phyloP scores from a whole-genome alignment of 805 yeast genomes.

The Vanderwaltozyma tropicalis region DNA sequence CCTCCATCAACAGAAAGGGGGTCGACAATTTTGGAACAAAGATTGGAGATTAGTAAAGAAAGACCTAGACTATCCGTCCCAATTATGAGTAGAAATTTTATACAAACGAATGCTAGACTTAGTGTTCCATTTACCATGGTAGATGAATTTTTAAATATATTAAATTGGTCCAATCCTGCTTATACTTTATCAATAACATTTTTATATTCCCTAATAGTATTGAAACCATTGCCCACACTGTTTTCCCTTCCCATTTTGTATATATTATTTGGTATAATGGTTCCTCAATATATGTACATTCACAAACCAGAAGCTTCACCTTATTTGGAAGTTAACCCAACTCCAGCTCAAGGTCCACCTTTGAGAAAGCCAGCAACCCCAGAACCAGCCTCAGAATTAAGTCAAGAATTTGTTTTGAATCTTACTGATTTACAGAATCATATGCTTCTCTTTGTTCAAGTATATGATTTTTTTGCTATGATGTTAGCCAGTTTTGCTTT shows the following conservation, averaged over 20 bases:
- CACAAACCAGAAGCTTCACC: slow-evolving; percentile 51
- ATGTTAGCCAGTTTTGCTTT: slow-evolving; percentile 47
- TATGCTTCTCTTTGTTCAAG: slow-evolving; percentile 52
- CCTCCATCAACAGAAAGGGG: slow-evolving; percentile 48
- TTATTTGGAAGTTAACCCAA: slow-evolving; percentile 30
- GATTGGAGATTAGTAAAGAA: slow-evolving; percentile 50
- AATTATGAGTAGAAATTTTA: slow-evolving; percentile 57
- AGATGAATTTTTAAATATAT: slow-evolving; percentile 44
- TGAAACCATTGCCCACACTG: slow-evolving; percentile 49
- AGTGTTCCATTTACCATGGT: slow-evolving; percentile 51
- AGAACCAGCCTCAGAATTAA: slow-evolving; percentile 66
- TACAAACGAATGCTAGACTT: slow-evolving; percentile 50
- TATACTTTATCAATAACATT: slow-evolving; percentile 50
- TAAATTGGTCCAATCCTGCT: slow-evolving; percentile 55
- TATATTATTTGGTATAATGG: slow-evolving; percentile 44
- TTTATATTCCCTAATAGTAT: slow-evolving; percentile 40
- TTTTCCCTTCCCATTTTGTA: slow-evolving; percentile 45
- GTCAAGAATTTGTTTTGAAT: slow-evolving; percentile 67
- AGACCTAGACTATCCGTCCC: slow-evolving; percentile 66
- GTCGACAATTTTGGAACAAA: slow-evolving; percentile 35
- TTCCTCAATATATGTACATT: slow-evolving; percentile 52
- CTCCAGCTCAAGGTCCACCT: slow-evolving; percentile 43
- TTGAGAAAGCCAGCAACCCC: slow-evolving; percentile 41
- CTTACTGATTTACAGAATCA: slow-evolving; percentile 78
- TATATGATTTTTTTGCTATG: slow-evolving; percentile 47